phyloP scores from a whole-genome alignment of 2,329 filamentous ascomycete species.

The Nemania sp. region DNA sequence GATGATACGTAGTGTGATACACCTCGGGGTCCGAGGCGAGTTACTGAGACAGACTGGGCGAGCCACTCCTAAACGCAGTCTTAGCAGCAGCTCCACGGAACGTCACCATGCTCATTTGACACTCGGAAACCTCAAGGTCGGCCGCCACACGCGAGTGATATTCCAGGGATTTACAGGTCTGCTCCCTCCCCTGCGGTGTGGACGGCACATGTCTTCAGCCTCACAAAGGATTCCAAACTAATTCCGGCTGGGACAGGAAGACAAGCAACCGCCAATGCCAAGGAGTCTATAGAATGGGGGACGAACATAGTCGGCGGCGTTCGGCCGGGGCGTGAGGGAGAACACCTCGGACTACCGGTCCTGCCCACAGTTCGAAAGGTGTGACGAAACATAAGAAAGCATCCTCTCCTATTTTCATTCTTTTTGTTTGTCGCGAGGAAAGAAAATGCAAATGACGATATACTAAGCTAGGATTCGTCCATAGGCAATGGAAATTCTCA shows the following conservation, averaged over 20 bases:
- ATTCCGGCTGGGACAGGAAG: conserved; percentile 23
- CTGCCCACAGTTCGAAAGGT: conserved; percentile 68
- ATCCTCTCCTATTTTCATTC: neutral
- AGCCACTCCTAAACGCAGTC: conserved; percentile 24
- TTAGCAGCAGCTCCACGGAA: conserved; percentile 29
- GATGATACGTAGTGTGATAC: conserved; percentile 11
- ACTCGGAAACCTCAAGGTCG: conserved; percentile 45
- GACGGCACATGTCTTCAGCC: neutral
- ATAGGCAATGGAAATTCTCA: conserved; percentile 69
- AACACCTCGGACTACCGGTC: conserved; percentile 75
- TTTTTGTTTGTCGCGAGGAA: neutral
- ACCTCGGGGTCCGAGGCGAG: conserved; percentile 8
- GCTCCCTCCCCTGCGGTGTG: neutral
- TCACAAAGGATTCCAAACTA: neutral
- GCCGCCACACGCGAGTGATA: conserved; percentile 47
- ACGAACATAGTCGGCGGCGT: conserved; percentile 82
- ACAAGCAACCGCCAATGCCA: conserved; percentile 74
- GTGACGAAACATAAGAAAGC: neutral
- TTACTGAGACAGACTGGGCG: conserved; percentile 9
- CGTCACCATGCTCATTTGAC: conserved; percentile 41
- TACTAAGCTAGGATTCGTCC: conserved; percentile 12
- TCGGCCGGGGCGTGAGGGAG: conserved; percentile 69
- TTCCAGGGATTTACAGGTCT: conserved; percentile 51
- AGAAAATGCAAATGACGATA: neutral
- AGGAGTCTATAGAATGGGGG: conserved; percentile 76